A percentile compares a stretch with the other conserved stretches of the same genome.
These are phyloP conservation scores for Millerozyma acaciae DNA, from an alignment of 805 yeast species.

Conservation along the genomic window DNA sequence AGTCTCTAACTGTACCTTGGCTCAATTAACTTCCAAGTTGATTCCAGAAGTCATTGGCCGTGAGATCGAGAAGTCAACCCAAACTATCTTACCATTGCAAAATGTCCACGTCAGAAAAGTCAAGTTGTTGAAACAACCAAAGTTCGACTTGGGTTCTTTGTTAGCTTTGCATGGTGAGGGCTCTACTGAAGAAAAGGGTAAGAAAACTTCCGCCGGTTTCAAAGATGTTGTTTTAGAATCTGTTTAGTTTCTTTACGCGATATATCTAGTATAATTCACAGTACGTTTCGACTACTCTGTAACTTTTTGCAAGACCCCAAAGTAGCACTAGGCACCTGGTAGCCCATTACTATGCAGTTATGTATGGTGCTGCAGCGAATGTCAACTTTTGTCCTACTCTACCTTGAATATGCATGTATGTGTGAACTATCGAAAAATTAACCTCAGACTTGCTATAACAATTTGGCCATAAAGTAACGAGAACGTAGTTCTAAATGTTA, in stretches of 20 bases:
- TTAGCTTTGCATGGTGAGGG: constrained; percentile 97
- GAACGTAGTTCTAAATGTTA: no score
- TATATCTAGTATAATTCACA: constrained; percentile 1
- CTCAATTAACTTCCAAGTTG: constrained; percentile 95
- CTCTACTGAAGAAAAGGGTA: constrained; percentile 87
- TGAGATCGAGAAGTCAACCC: constrained; percentile 96
- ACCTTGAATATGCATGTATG: no score
- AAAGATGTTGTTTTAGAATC: constrained; percentile 98
- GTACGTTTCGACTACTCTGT: constrained; percentile 1
- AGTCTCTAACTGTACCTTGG: constrained; percentile 89
- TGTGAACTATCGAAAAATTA: no score
- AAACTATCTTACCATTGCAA: constrained; percentile 94
- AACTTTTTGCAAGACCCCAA: not conserved
- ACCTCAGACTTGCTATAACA: no score
- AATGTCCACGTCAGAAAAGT: constrained; percentile 99
- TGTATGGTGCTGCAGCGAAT: no score
- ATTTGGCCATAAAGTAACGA: no score
- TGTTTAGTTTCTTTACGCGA: constrained; percentile 52
- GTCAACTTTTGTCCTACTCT: no score
- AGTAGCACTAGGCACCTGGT: no score
- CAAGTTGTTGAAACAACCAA: constrained; percentile 97
- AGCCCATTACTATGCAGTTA: no score
- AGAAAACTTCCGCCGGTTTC: constrained; percentile 96
- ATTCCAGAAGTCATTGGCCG: constrained; percentile 98
- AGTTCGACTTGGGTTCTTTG: constrained; percentile 95